These are phyloP conservation scores for Cymbomonas tetramitiformis DNA, from an alignment of 139 green algal species.

Conservation along the genomic window DNA sequence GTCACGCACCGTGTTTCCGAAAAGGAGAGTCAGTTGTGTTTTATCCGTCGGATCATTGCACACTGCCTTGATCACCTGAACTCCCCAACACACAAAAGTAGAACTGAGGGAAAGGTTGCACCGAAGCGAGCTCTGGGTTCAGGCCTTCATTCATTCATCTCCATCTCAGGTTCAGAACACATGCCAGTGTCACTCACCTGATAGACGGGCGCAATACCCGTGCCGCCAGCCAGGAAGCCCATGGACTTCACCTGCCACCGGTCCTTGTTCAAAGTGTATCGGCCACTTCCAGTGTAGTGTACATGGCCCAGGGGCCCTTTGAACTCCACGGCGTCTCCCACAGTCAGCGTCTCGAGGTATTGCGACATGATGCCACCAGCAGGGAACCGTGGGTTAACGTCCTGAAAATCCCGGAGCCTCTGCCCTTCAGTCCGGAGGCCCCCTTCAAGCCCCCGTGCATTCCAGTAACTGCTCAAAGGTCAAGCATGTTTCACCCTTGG, in stretches of 20 bases:
- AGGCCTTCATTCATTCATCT: too few relatives aligned
- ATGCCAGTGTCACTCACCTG: slow-evolving; percentile 18
- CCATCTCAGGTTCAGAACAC: slow-evolving; percentile 8
- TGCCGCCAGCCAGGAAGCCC: slow-evolving; percentile 73
- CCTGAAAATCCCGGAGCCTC: too few relatives aligned
- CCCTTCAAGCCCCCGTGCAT: too few relatives aligned
- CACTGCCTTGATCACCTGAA: too few relatives aligned
- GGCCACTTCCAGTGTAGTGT: slow-evolving; percentile 36
- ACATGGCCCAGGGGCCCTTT: slow-evolving; percentile 84
- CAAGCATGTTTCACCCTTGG: too few relatives aligned
- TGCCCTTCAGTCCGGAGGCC: too few relatives aligned
- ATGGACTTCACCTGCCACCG: slow-evolving; percentile 34
- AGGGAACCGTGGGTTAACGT: slow-evolving; percentile 65
- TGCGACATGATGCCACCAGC: slow-evolving; percentile 56
- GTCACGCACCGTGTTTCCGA: slow-evolving; percentile 16
- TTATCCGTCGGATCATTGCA: too few relatives aligned
- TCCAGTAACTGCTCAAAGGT: too few relatives aligned
- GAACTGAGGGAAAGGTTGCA: too few relatives aligned
- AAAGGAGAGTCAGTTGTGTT: too few relatives aligned
- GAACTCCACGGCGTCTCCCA: slow-evolving; percentile 70
- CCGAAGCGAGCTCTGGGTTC: too few relatives aligned
- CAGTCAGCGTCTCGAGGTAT: slow-evolving; percentile 42
- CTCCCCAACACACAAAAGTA: too few relatives aligned
- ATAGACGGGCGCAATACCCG: slow-evolving; percentile 43
- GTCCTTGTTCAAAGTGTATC: slow-evolving; percentile 12